phyloP scores from a whole-genome alignment of 306 rosid species.

The Coriaria nepalensis region DNA sequence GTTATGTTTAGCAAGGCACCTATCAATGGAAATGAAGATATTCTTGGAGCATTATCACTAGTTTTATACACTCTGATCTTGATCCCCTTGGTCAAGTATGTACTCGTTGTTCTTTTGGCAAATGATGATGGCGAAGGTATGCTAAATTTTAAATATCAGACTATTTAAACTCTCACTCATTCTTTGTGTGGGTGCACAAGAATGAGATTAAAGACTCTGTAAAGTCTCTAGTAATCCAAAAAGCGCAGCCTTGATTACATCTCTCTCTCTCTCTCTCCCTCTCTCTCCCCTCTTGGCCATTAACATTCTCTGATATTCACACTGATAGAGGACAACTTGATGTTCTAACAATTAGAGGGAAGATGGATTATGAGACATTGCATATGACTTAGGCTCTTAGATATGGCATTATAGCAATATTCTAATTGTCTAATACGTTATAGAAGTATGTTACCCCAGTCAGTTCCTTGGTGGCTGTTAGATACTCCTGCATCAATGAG shows the following conservation, averaged over 20 bases:
- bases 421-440: too few species aligned
- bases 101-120: slow-evolving; percentile 87
- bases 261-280: slow-evolving; percentile 3
- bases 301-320: too few species aligned
- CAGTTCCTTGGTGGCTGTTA: too few species aligned
- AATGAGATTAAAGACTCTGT: not conserved
- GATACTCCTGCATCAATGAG: too few species aligned
- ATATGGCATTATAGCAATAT: too few species aligned
- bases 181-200: too few species aligned
- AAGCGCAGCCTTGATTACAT: too few species aligned
- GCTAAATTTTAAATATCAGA: slow-evolving; percentile 8
- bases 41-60: slow-evolving; percentile 84
- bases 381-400: too few species aligned
- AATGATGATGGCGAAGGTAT: slow-evolving; percentile 97
- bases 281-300: slow-evolving; percentile 1
- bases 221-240: not conserved
- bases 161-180: not conserved
- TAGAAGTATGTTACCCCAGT: too few species aligned
- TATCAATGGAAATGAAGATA: slow-evolving; percentile 66
- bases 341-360: too few species aligned
- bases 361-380: too few species aligned
- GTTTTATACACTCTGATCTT: slow-evolving; percentile 83
- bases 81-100: slow-evolving; percentile 89
- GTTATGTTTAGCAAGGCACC: slow-evolving; percentile 96
- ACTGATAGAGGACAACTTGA: too few species aligned